Conservation (phyloP, 768 basidiomycete species). For the Russula sp. region DNA sequence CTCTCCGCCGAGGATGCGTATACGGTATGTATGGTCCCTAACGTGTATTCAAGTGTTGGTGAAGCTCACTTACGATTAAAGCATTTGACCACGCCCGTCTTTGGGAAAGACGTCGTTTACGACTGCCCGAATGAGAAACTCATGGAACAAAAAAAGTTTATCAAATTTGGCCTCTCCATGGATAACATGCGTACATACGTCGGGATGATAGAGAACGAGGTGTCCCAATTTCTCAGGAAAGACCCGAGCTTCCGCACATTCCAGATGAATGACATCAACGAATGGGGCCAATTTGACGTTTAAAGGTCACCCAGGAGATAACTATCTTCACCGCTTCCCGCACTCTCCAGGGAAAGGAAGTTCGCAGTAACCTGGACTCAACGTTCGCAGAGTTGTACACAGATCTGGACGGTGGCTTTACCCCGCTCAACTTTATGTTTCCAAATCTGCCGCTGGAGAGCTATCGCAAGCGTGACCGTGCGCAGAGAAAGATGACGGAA, state of each 20-base stretch:
- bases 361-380: conserved; percentile 74
- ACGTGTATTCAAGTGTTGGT: too few species aligned
- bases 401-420: conserved; percentile 94
- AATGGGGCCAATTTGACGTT: conserved; percentile 77
- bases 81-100: conserved; percentile 92
- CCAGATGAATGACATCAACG: conserved; percentile 63
- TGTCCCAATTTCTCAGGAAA: conserved; percentile 60
- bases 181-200: conserved; percentile 88
- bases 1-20: conserved; percentile 98
- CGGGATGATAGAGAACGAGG: conserved; percentile 45
- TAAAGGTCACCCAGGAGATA: conserved; percentile 76
- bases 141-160: conserved; percentile 99
- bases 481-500: conserved; percentile 89
- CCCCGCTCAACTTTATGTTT: conserved; percentile 93
- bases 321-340: conserved; percentile 93
- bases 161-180: conserved; percentile 90
- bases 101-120: conserved; percentile 97
- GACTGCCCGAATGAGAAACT: conserved; percentile 94
- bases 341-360: conserved; percentile 91
- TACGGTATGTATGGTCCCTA: conserved; percentile 49
- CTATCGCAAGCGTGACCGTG: conserved; percentile 83
- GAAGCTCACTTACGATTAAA: conserved; percentile 35
- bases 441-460: conserved; percentile 88
- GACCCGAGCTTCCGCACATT: conserved; percentile 62
- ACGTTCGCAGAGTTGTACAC: conserved; percentile 80